A percentile compares a stretch with the other conserved stretches of the same genome.
phyloP scores from a whole-genome alignment of 495 filamentous ascomycete genomes.

The Cercophora sp. region DNA sequence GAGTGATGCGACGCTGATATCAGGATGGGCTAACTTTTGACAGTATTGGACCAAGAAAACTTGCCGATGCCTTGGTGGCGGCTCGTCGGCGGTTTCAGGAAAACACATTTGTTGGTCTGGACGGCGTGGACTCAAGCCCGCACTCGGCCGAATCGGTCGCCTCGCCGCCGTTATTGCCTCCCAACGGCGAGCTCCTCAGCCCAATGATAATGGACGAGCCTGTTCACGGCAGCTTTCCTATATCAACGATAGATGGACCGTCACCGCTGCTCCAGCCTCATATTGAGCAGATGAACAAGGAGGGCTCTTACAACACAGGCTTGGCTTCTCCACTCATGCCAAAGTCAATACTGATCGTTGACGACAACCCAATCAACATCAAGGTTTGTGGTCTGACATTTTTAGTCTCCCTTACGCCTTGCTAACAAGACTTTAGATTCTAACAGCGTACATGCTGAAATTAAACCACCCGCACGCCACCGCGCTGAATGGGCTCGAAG shows the following conservation, averaged over 20 bases:
- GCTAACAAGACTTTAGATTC: conserved; percentile 17
- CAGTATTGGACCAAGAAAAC: conserved; percentile 57
- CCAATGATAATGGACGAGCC: not conserved
- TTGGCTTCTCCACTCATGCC: too few species aligned
- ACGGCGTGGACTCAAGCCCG: too few species aligned
- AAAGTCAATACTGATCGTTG: conserved; percentile 39
- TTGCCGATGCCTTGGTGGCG: conserved; percentile 20
- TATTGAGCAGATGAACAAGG: not conserved
- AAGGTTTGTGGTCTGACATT: conserved; percentile 14
- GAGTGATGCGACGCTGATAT: conserved; percentile 5
- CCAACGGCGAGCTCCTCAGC: not conserved
- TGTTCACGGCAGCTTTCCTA: not conserved
- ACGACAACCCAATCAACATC: conserved; percentile 44
- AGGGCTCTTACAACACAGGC: too few species aligned
- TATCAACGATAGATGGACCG: not conserved
- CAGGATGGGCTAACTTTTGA: not conserved
- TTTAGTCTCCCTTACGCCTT: not conserved
- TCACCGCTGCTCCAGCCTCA: not conserved
- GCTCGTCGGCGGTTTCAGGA: not conserved
- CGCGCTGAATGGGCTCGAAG: conserved; percentile 56
- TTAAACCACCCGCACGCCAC: conserved; percentile 46
- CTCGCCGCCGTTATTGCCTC: not conserved
- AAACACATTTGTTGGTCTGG: too few species aligned
- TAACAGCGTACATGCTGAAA: conserved; percentile 54
- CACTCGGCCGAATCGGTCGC: too few species aligned